Base-by-base conservation (phyloP, 768 basidiomycete genomes). In the Rhodotorula babjevae region DNA sequence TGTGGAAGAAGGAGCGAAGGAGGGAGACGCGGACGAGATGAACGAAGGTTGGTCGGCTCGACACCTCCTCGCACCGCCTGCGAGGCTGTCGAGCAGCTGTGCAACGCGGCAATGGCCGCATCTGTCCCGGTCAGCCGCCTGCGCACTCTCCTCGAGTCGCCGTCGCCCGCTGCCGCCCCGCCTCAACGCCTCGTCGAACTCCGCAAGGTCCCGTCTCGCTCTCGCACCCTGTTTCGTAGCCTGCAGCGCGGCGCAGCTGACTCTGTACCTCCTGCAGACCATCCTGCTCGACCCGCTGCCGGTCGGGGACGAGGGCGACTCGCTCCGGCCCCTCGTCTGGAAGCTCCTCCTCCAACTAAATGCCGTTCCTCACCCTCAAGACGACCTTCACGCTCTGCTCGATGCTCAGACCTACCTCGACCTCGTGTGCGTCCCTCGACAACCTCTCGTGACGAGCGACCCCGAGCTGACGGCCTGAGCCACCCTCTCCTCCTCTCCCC, bases 341-440 rank as follows among this genome's bases (percentile, higher is more conserved):
- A 96, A 95, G 82, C 89, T 97, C 65, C 85, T 97, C 55, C 84
- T 98, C 36, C 87, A 88, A 56, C 88, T 96, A 1, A 87, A 89
- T 68, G 88, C 89, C 29, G 78, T 96, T 12, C 86, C 90, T 6
- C 87, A 89, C 62, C 86, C 21, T 5, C 16, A 25, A 15, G n/a
- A 47, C 12, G 47, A 29, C 2, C 23, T 72, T 2, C 74, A 72
- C 36, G 71, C 74, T 0, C 53, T 76, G 3, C 68, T 76, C n/a
- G 55, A 72, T 33, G 44, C 71, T 0, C 49, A 72, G 3, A 36
- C 36, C 11, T 76, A 76, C 55, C 61, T 61, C 19, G 27, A 65
- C 29, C 71, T 76, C 58, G 44, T 65, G 61, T 67, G 46, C 42
- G 66, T 46, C 44, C 44, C 44, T 46, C 44, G 14, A n/a, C 14